These are phyloP conservation scores for Citrus maxima DNA, from an alignment of 345 rosid genomes.

Conservation along the genomic window DNA sequence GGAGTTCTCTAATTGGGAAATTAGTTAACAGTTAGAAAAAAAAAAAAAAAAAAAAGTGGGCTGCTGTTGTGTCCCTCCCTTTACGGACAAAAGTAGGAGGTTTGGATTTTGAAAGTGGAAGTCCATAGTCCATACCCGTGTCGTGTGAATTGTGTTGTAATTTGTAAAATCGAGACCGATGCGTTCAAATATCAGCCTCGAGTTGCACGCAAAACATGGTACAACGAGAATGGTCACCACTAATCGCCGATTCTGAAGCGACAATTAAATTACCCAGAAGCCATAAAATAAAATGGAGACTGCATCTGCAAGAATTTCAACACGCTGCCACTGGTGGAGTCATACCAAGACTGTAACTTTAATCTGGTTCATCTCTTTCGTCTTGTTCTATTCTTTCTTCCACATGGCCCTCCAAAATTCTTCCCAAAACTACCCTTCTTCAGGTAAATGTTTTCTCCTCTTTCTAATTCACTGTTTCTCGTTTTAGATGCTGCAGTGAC, in stretches of 20 bases:
- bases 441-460: constrained; percentile 23
- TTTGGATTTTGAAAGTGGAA: no score
- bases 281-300: constrained; percentile 4
- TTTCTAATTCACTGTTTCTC: not conserved
- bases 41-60: no score
- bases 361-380: constrained; percentile 47
- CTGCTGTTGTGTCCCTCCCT: no score
- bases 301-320: constrained; percentile 25
- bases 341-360: constrained; percentile 39
- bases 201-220: no score
- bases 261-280: not conserved
- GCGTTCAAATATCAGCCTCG: no score
- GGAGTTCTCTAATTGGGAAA: no score
- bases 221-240: no score
- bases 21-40: no score
- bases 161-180: no score
- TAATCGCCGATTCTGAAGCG: not conserved
- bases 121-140: no score
- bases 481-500: not conserved
- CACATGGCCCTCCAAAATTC: constrained; percentile 47
- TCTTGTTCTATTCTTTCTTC: constrained; percentile 46
- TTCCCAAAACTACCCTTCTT: constrained; percentile 8
- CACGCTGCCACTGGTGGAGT: constrained; percentile 55
- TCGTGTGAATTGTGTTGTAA: no score
- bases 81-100: no score